Evolutionary conservation across 2,329 filamentous ascomycete genomes (phyloP).

Genomic region (Camillea tinctor): DNA sequence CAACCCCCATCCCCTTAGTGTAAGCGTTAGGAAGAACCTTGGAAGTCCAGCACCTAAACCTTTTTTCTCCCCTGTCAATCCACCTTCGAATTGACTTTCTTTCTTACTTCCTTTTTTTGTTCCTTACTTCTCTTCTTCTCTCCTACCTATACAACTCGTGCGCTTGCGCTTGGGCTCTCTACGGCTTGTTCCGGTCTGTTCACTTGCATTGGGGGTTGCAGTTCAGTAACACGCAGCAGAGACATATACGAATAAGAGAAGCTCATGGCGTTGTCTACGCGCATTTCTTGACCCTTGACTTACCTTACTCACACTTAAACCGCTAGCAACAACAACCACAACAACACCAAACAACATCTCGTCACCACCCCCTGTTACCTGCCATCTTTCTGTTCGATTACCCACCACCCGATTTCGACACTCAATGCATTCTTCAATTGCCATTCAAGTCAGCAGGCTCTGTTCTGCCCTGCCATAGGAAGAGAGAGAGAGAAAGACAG

Average conservation of each 20-base stretch:
- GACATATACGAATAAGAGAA: background rate
- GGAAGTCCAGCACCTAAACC: background rate
- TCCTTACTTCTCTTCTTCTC: background rate
- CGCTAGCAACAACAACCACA: background rate
- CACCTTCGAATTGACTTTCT: background rate
- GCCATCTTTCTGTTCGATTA: background rate
- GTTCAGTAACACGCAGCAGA: background rate
- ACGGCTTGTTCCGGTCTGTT: background rate
- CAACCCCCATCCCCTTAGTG: too few species aligned
- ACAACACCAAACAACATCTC: background rate
- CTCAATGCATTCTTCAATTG: conserved; percentile 32
- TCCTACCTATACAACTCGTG: background rate
- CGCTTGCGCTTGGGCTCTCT: background rate
- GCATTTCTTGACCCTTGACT: background rate
- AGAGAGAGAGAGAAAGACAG: conserved; percentile 8
- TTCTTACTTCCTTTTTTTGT: background rate
- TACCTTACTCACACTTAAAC: background rate
- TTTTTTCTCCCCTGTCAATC: background rate
- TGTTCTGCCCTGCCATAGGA: conserved; percentile 30
- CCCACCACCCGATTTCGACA: conserved; percentile 1
- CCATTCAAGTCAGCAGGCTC: conserved; percentile 25
- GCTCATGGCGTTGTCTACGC: background rate
- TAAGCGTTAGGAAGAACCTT: too few species aligned
- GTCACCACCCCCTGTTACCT: background rate
- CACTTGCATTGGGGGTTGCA: background rate